Evolutionary conservation across 345 rosid genomes (phyloP).

Genomic region (Gossypium herbaceum): DNA sequence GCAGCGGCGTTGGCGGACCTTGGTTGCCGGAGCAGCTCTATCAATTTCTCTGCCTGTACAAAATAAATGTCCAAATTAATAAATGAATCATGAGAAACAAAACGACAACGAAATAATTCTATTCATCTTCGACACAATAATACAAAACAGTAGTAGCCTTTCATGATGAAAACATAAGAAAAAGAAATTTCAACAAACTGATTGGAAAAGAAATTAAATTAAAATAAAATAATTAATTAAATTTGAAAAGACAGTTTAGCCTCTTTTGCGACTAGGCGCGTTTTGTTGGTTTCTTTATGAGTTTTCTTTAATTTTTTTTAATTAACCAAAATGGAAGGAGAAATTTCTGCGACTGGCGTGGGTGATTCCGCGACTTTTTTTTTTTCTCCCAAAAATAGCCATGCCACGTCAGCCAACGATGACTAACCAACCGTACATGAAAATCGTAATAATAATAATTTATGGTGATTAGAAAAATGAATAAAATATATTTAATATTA

Average conservation of each 20-base stretch:
- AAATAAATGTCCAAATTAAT: too few relatives aligned
- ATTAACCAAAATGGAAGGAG: neutral
- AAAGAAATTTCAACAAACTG: neutral
- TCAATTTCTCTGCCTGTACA: conserved; percentile 73
- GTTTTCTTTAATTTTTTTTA: neutral
- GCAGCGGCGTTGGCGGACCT: conserved; percentile 67
- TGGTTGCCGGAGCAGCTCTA: conserved; percentile 78
- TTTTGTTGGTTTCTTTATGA: neutral
- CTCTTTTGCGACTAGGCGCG: neutral
- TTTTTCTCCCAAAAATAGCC: neutral
- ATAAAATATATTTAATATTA: too few relatives aligned
- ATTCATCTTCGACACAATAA: conserved; percentile 9
- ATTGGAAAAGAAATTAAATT: neutral
- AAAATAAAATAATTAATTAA: neutral
- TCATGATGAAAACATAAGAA: too few relatives aligned
- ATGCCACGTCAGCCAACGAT: conserved; percentile 27
- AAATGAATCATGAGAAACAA: conserved; percentile 18
- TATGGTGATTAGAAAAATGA: too few relatives aligned
- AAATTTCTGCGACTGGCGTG: conserved; percentile 28
- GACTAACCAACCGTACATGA: conserved; percentile 11
- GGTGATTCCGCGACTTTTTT: neutral
- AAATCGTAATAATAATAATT: too few relatives aligned
- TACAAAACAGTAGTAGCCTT: neutral
- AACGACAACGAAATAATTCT: conserved; percentile 23
- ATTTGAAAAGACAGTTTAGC: neutral